Conservation (phyloP, 257 asterid genomes). For the Solanum lycopersicoides region DNA sequence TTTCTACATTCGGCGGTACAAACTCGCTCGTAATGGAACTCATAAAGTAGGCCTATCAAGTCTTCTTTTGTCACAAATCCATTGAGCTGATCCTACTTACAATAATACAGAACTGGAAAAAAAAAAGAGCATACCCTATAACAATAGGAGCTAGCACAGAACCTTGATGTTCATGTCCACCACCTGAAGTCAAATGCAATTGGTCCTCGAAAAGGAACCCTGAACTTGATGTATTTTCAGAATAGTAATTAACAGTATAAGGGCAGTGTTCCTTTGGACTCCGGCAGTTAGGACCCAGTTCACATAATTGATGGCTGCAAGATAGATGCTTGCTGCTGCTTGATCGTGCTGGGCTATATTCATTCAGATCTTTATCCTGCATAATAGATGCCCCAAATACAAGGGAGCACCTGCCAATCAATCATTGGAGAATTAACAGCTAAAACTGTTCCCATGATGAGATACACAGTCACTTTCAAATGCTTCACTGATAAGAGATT, state of each 20-base stretch:
- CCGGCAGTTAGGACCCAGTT: slow-evolving; percentile 35
- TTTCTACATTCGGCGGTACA: background rate
- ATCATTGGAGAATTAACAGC: slow-evolving; percentile 55
- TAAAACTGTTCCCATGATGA: slow-evolving; percentile 30
- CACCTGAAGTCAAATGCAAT: slow-evolving; percentile 39
- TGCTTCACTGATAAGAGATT: background rate
- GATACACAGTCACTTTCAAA: slow-evolving; percentile 2
- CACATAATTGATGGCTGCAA: slow-evolving; percentile 63
- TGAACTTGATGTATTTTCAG: slow-evolving; percentile 60
- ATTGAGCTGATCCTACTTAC: background rate
- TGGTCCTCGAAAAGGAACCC: slow-evolving; percentile 72
- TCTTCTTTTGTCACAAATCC: background rate
- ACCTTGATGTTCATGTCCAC: slow-evolving; percentile 28
- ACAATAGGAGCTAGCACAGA: slow-evolving; percentile 40
- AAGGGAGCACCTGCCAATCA: slow-evolving; percentile 86
- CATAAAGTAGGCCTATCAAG: background rate
- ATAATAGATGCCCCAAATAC: slow-evolving; percentile 63
- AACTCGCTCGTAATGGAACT: background rate
- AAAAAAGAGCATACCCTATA: slow-evolving; percentile 38
- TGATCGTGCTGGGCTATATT: slow-evolving; percentile 62
- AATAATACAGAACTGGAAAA: background rate
- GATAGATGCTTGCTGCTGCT: slow-evolving; percentile 53
- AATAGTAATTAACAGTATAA: slow-evolving; percentile 35
- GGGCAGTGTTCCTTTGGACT: slow-evolving; percentile 60
- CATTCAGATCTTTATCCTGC: slow-evolving; percentile 75